phyloP scores from a whole-genome alignment of 345 rosid genomes.

The Salix viminalis region DNA sequence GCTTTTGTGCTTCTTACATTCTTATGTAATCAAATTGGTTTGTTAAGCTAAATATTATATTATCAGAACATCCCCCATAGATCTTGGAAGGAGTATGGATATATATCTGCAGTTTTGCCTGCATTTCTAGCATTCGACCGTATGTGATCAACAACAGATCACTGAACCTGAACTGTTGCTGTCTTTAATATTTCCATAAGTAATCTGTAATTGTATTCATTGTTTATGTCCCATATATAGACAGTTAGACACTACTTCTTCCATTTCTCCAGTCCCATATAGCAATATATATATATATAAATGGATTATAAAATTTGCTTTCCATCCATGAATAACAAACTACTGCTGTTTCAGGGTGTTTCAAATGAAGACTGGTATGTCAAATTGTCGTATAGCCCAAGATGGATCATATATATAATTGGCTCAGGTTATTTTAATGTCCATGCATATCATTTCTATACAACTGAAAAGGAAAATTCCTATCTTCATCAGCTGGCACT shows the following conservation, averaged over 20 bases:
- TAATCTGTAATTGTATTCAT: not conserved
- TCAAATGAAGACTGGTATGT: constrained; percentile 30
- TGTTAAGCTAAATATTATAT: not conserved
- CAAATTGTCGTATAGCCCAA: constrained; percentile 50
- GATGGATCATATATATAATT: constrained; percentile 46
- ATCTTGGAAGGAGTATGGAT: not conserved
- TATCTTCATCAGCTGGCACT: constrained; percentile 9
- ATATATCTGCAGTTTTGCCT: not conserved
- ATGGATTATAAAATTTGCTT: not conserved
- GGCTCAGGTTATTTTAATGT: constrained; percentile 44
- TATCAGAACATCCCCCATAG: not conserved
- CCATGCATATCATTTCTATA: not conserved
- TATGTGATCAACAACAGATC: not conserved
- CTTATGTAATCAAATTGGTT: not conserved
- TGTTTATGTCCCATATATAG: not conserved
- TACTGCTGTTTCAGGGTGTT: constrained; percentile 33
- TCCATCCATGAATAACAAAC: not conserved
- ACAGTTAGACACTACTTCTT: not conserved
- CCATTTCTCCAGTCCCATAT: not conserved
- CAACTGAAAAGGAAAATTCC: not conserved
- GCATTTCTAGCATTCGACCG: not conserved
- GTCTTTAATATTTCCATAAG: not conserved
- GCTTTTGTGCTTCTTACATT: not conserved
- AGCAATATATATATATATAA: not conserved
- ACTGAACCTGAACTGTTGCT: not conserved